These are phyloP conservation scores for Trichoderma koningiopsis DNA, from an alignment of 2,329 filamentous ascomycete genomes.

Conservation along the genomic window DNA sequence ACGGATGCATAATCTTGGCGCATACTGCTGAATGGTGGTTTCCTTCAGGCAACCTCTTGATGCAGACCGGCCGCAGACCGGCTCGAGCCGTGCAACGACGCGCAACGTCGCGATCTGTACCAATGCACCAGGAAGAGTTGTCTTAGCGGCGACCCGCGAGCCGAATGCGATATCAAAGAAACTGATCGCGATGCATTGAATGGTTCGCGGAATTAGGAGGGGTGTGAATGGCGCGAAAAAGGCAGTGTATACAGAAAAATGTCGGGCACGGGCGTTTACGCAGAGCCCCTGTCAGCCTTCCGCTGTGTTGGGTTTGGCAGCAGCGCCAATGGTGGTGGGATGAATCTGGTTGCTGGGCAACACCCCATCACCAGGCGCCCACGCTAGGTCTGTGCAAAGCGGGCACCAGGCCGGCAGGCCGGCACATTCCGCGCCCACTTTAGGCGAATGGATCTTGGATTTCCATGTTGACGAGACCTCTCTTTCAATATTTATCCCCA, in stretches of 20 bases:
- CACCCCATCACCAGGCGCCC: constrained; percentile 11
- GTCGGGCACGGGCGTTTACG: neutral
- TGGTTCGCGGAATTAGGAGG: neutral
- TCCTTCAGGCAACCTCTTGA: neutral
- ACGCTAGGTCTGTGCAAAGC: neutral
- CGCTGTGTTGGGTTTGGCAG: constrained; percentile 5
- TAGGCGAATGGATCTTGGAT: neutral
- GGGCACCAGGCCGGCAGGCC: neutral
- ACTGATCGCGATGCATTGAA: neutral
- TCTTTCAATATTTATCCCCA: neutral
- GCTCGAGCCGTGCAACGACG: constrained; percentile 1
- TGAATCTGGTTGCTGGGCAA: constrained; percentile 25
- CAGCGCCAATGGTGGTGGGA: neutral
- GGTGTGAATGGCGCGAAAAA: neutral
- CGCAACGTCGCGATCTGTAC: neutral
- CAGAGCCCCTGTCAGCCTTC: neutral
- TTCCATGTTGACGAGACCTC: neutral
- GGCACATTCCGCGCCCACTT: neutral
- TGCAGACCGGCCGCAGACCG: neutral
- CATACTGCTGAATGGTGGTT: neutral
- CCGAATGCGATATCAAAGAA: neutral
- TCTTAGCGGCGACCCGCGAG: neutral
- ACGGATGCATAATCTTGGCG: neutral
- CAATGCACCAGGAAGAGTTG: neutral
- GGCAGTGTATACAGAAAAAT: neutral